Conservation (phyloP, 306 rosid species). For the Rosa multiflora region DNA sequence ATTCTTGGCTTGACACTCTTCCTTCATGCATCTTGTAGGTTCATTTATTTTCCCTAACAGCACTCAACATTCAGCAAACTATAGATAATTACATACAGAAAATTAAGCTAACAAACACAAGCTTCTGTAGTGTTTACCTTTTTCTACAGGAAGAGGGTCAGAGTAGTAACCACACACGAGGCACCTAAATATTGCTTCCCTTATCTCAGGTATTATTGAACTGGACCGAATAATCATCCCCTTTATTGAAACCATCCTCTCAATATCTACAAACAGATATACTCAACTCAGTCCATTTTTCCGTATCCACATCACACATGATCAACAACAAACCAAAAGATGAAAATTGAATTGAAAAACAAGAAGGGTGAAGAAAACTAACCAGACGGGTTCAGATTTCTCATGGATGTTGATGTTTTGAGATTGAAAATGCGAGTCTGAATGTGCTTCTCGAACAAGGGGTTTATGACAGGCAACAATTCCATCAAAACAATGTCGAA, state of each 20-base stretch:
- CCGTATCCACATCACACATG: neutral
- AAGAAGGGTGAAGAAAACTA: constrained; percentile 19
- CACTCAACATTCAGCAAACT: constrained; percentile 19
- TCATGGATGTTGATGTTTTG: constrained; percentile 71
- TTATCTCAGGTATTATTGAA: constrained; percentile 85
- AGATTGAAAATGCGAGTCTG: constrained; percentile 90
- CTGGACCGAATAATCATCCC: constrained; percentile 92
- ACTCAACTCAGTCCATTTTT: constrained; percentile 18
- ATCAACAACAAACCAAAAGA: neutral
- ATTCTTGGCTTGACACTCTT: constrained; percentile 88
- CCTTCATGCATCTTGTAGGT: constrained; percentile 74
- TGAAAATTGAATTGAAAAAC: neutral
- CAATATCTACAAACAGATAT: constrained; percentile 53
- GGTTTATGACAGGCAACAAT: constrained; percentile 73
- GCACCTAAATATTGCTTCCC: constrained; percentile 97
- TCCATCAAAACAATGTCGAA: constrained; percentile 96
- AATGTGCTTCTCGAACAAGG: constrained; percentile 83
- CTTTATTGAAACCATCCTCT: constrained; percentile 91
- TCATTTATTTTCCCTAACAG: constrained; percentile 69
- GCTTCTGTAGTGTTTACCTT: constrained; percentile 47
- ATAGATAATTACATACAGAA: constrained; percentile 7
- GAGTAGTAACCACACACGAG: constrained; percentile 85
- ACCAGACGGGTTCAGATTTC: constrained; percentile 96
- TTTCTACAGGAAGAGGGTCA: constrained; percentile 77
- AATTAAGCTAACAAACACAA: neutral